phyloP scores from a whole-genome alignment of 192 early-diverging fungal species.

The Backusella liffmaniae region DNA sequence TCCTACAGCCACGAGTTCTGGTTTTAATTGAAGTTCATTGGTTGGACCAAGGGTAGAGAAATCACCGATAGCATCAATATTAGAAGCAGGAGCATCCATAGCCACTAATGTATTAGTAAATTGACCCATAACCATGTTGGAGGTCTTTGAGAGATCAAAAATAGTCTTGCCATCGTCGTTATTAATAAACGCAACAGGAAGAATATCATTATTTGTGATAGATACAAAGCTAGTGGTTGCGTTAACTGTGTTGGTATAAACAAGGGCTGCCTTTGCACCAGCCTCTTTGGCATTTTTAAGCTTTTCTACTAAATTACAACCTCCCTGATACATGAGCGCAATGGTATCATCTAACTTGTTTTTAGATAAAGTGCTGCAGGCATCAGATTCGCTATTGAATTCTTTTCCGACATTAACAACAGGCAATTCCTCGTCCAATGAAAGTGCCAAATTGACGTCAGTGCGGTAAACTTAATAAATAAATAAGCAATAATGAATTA shows the following conservation, averaged over 20 bases:
- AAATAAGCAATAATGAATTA: neutral
- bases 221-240: neutral
- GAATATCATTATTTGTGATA: neutral
- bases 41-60: constrained; percentile 77
- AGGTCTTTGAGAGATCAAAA: neutral
- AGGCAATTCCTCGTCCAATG: neutral
- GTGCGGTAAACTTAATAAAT: constrained; percentile 15
- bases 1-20: constrained; percentile 52
- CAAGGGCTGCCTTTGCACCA: constrained; percentile 60
- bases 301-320: constrained; percentile 61
- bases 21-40: constrained; percentile 60
- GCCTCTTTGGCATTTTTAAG: constrained; percentile 52
- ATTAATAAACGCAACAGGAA: constrained; percentile 26
- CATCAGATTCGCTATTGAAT: constrained; percentile 47
- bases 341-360: constrained; percentile 42
- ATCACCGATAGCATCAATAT: constrained; percentile 42
- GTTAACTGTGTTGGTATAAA: constrained; percentile 49
- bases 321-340: constrained; percentile 62
- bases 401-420: constrained; percentile 43
- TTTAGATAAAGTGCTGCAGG: constrained; percentile 44
- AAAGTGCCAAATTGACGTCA: constrained; percentile 2
- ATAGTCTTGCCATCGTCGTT: neutral
- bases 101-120: constrained; percentile 15
- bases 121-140: neutral
- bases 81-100: neutral